Evolutionary conservation across 1,284 basidiomycete species (phyloP).

Genomic region (Apiotrichum gamsii): DNA sequence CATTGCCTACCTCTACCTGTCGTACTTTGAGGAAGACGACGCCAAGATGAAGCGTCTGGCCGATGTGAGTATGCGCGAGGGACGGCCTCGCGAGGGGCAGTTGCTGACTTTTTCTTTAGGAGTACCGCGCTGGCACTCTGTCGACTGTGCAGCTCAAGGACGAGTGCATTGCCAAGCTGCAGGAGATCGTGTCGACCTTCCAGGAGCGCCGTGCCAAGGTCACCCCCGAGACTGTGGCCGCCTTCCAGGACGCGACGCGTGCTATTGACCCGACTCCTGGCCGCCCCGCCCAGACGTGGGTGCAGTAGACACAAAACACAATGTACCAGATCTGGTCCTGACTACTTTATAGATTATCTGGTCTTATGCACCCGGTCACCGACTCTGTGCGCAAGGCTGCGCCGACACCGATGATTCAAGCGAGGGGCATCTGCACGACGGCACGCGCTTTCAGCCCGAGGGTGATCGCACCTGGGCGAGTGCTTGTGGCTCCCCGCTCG

Average conservation of each 20-base stretch:
- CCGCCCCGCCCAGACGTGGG: not conserved
- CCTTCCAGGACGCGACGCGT: conserved; percentile 78
- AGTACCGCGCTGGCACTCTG: conserved; percentile 82
- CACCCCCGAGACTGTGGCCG: conserved; percentile 67
- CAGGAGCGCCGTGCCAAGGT: conserved; percentile 82
- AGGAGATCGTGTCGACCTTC: conserved; percentile 79
- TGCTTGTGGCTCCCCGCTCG: too few relatives aligned
- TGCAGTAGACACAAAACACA: too few relatives aligned
- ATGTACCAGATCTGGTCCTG: too few relatives aligned
- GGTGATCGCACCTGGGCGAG: too few relatives aligned
- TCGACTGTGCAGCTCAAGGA: conserved; percentile 91
- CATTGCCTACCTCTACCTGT: conserved; percentile 90
- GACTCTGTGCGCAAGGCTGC: too few relatives aligned
- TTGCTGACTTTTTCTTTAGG: conserved; percentile 51
- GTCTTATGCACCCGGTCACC: too few relatives aligned
- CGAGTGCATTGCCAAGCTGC: conserved; percentile 75
- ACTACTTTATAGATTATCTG: too few relatives aligned
- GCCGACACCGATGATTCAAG: too few relatives aligned
- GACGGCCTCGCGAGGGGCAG: too few relatives aligned
- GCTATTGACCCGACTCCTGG: conserved; percentile 59
- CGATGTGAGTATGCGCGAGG: conserved; percentile 62
- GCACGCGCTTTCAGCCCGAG: too few relatives aligned
- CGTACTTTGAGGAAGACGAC: conserved; percentile 96
- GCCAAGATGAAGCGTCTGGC: conserved; percentile 72
- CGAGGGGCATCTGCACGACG: too few relatives aligned